phyloP scores from a whole-genome alignment of 2,329 filamentous ascomycete species.

The Colletotrichum somersetense region DNA sequence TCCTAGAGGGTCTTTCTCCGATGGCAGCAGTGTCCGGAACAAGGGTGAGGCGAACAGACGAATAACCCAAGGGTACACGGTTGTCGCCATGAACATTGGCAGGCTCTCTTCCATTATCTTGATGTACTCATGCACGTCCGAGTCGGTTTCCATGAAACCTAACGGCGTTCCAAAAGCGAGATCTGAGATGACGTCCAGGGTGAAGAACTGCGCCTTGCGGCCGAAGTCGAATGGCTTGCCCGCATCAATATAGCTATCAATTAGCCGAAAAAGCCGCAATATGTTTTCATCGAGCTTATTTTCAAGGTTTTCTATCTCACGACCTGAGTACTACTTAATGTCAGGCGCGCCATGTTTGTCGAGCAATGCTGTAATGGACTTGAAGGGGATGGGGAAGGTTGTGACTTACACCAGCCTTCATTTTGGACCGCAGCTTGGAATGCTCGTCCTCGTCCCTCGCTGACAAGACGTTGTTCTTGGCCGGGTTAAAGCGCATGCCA shows the following conservation, averaged over 20 bases:
- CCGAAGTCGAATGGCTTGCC: constrained; percentile 62
- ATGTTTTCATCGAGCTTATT: constrained; percentile 62
- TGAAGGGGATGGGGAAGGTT: constrained; percentile 20
- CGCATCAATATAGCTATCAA: constrained; percentile 52
- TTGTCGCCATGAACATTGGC: constrained; percentile 58
- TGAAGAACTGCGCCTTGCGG: constrained; percentile 62
- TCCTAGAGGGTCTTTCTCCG: constrained; percentile 52
- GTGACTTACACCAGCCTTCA: constrained; percentile 60
- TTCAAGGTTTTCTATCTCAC: constrained; percentile 64
- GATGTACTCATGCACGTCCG: constrained; percentile 62
- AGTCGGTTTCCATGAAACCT: constrained; percentile 59
- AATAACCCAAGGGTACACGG: constrained; percentile 56
- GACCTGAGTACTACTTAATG: constrained; percentile 57
- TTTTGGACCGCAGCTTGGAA: constrained; percentile 58
- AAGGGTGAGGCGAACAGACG: constrained; percentile 55
- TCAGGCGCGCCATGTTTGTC: neutral
- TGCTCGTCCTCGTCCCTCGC: constrained; percentile 61
- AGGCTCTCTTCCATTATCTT: constrained; percentile 57
- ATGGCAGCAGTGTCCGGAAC: constrained; percentile 56
- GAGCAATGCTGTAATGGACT: neutral
- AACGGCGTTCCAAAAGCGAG: constrained; percentile 63
- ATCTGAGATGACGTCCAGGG: constrained; percentile 66
- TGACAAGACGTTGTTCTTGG: constrained; percentile 65
- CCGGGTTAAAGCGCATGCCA: constrained; percentile 63
- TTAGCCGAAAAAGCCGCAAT: constrained; percentile 57